phyloP scores from a whole-genome alignment of 1,139 yeast species.

The Hyphopichia buzzinii region DNA sequence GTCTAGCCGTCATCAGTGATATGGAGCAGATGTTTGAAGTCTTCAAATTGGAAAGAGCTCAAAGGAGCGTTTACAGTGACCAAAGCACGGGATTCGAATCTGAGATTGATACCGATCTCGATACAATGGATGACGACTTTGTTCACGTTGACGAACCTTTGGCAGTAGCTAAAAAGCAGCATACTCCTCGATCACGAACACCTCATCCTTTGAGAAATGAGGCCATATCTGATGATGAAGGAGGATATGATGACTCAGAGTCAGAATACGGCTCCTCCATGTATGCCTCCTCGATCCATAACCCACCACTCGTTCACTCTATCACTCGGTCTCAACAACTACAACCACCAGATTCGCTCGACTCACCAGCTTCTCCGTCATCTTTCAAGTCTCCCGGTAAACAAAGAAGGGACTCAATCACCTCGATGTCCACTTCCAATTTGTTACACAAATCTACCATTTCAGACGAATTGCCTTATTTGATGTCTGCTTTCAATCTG shows the following conservation, averaged over 20 bases:
- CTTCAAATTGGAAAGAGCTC: conserved; percentile 33
- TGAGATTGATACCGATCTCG: conserved; percentile 1
- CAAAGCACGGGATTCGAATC: conserved; percentile 3
- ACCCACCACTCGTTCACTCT: conserved; percentile 43
- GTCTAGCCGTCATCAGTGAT: conserved; percentile 58
- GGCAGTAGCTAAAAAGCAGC: not conserved
- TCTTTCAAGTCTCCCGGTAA: conserved; percentile 8
- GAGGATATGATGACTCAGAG: conserved; percentile 18
- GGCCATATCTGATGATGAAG: conserved; percentile 5
- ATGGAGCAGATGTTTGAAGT: conserved; percentile 63
- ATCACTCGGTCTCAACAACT: conserved; percentile 27
- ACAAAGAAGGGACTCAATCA: conserved; percentile 24
- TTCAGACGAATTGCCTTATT: conserved; percentile 53
- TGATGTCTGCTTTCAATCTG: conserved; percentile 57
- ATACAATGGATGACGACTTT: conserved; percentile 3
- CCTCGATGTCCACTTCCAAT: conserved; percentile 28
- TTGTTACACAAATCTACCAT: conserved; percentile 45
- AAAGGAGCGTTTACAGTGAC: conserved; percentile 8
- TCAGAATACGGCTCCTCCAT: conserved; percentile 31
- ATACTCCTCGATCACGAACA: conserved; percentile 1
- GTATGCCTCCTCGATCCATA: conserved; percentile 24
- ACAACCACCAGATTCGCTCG: conserved; percentile 2
- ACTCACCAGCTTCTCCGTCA: conserved; percentile 4
- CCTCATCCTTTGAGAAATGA: conserved; percentile 4
- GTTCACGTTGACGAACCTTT: not conserved